These are phyloP conservation scores for Neurospora sp. DNA, from an alignment of 495 filamentous ascomycete species.

Conservation along the genomic window DNA sequence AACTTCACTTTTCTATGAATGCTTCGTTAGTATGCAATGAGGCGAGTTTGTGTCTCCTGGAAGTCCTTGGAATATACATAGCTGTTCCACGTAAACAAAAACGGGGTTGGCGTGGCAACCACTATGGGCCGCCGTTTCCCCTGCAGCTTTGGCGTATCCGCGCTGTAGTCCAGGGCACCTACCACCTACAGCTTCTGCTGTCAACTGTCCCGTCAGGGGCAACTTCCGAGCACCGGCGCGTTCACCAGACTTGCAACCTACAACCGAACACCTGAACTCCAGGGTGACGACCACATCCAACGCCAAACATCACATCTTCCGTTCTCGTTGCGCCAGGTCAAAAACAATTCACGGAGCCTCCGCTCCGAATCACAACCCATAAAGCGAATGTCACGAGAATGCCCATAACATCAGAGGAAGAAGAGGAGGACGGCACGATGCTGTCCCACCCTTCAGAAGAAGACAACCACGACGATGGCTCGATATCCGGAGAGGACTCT, in stretches of 20 bases:
- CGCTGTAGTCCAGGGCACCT: background rate
- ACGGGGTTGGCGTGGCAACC: background rate
- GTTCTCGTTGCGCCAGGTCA: background rate
- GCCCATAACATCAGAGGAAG: slow-evolving; percentile 39
- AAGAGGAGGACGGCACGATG: slow-evolving; percentile 30
- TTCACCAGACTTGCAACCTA: background rate
- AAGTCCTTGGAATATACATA: background rate
- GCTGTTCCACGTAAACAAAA: background rate
- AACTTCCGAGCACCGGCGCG: background rate
- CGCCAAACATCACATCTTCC: background rate
- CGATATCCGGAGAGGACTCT: background rate
- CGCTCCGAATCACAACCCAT: background rate
- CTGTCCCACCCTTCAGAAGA: background rate
- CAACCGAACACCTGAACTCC: background rate
- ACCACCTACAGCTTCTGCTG: background rate
- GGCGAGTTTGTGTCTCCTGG: background rate
- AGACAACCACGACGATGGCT: slow-evolving; percentile 5
- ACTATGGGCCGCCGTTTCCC: background rate
- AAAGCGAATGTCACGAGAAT: slow-evolving; percentile 20
- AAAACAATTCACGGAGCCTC: background rate
- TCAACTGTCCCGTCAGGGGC: background rate
- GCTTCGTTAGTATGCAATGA: background rate
- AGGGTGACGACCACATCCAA: background rate
- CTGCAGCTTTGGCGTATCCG: background rate
- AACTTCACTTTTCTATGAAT: background rate